These are phyloP conservation scores for Fusarium foetens DNA, from an alignment of 2,329 filamentous ascomycete species.

Conservation along the genomic window DNA sequence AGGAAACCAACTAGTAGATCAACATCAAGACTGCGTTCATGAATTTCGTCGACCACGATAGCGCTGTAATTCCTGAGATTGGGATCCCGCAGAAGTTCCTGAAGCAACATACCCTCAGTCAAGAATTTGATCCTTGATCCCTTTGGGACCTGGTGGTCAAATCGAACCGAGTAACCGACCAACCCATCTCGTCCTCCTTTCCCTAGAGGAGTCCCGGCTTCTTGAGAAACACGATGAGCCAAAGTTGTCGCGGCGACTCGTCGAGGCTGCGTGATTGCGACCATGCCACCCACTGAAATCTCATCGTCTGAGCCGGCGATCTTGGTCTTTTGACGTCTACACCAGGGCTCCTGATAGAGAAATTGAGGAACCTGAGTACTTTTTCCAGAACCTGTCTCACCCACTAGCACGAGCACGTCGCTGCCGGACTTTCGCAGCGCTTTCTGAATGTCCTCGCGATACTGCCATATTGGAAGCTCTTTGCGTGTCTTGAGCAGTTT, in stretches of 20 bases:
- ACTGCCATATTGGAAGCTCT: conserved; percentile 82
- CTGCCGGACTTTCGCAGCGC: conserved; percentile 65
- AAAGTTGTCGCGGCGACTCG: conserved; percentile 93
- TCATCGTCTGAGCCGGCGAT: conserved; percentile 54
- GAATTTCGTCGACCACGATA: conserved; percentile 94
- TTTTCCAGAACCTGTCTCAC: conserved; percentile 96
- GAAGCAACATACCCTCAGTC: conserved; percentile 94
- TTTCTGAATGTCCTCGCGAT: conserved; percentile 74
- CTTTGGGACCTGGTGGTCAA: conserved; percentile 85
- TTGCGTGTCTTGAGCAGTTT: conserved; percentile 63
- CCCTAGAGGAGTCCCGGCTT: conserved; percentile 68
- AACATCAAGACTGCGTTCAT: conserved; percentile 94
- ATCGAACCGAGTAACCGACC: conserved; percentile 95
- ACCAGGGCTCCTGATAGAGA: conserved; percentile 82
- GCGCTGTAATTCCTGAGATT: conserved; percentile 86
- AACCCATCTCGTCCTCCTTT: conserved; percentile 55
- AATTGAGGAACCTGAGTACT: conserved; percentile 97
- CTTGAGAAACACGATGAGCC: conserved; percentile 86
- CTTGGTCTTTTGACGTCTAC: conserved; percentile 67
- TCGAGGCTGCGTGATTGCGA: conserved; percentile 94
- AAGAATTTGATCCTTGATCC: conserved; percentile 92
- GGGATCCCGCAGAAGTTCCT: conserved; percentile 90
- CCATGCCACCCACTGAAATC: conserved; percentile 75
- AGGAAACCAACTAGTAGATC: conserved; percentile 91
- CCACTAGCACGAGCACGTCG: conserved; percentile 84